phyloP scores from a whole-genome alignment of 2,329 filamentous ascomycete genomes.

The Venturia pyrina region DNA sequence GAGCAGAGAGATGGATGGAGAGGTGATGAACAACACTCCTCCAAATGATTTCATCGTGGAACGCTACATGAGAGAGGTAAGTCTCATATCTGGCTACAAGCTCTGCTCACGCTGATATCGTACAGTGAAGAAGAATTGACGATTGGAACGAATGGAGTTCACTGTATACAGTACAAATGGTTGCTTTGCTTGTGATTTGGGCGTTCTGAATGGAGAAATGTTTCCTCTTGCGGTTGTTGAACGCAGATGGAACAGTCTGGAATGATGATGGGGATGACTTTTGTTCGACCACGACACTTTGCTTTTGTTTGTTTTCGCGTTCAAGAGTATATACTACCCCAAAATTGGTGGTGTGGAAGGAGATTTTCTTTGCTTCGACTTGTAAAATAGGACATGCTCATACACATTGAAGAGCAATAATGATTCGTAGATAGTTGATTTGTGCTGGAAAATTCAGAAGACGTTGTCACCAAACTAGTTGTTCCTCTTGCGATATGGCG shows the following conservation, averaged over 20 bases:
- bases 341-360: slow-evolving; percentile 1
- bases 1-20: not conserved
- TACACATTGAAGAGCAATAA: not conserved
- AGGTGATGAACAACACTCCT: slow-evolving; percentile 6
- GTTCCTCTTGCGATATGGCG: not conserved
- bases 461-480: not conserved
- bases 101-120: not conserved
- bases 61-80: not conserved
- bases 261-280: not conserved
- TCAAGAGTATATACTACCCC: slow-evolving; percentile 2
- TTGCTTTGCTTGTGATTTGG: slow-evolving; percentile 2
- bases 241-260: not conserved
- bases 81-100: not conserved
- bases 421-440: not conserved
- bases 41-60: not conserved
- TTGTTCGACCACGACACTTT: not conserved
- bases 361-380: not conserved
- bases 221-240: not conserved
- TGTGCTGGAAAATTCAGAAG: not conserved
- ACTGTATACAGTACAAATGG: not conserved
- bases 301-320: not conserved
- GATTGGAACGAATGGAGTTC: not conserved
- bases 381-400: not conserved
- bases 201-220: not conserved
- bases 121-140: not conserved